These are phyloP conservation scores for Xylaria telfairii DNA, from an alignment of 495 filamentous ascomycete genomes.

Conservation along the genomic window DNA sequence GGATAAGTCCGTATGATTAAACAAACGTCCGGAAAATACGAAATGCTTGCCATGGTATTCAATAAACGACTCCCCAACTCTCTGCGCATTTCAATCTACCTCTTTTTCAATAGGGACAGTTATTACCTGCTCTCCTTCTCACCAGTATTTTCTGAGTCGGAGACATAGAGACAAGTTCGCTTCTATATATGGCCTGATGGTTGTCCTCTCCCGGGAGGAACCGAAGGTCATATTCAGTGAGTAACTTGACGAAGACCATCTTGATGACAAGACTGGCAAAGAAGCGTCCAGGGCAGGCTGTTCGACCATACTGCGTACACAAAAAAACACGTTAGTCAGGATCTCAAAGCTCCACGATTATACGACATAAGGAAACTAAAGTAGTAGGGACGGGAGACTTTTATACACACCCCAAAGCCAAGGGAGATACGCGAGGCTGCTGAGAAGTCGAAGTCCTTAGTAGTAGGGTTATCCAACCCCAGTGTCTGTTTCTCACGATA, in stretches of 20 bases:
- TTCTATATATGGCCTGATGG: constrained; percentile 8
- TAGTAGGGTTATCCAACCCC: neutral
- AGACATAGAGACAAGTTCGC: constrained; percentile 19
- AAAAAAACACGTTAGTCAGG: too few species aligned
- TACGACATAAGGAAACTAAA: too few species aligned
- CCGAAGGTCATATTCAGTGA: constrained; percentile 30
- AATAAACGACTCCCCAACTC: neutral
- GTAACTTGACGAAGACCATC: constrained; percentile 32
- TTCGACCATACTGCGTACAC: constrained; percentile 27
- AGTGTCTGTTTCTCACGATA: constrained; percentile 23
- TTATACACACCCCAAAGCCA: too few species aligned
- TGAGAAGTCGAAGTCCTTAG: constrained; percentile 23
- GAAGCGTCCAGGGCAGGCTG: constrained; percentile 36
- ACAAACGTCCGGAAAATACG: neutral
- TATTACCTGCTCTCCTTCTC: neutral
- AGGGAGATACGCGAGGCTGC: constrained; percentile 14
- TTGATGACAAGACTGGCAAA: constrained; percentile 35
- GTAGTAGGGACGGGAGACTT: too few species aligned
- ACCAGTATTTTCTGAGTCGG: neutral
- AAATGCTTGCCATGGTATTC: neutral
- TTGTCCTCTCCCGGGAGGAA: constrained; percentile 23
- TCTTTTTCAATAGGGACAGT: neutral
- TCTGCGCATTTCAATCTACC: neutral
- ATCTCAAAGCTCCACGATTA: too few species aligned
- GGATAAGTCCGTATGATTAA: neutral